Conservation (phyloP, 2,329 filamentous ascomycete species). For the Penicillium crustosum region DNA sequence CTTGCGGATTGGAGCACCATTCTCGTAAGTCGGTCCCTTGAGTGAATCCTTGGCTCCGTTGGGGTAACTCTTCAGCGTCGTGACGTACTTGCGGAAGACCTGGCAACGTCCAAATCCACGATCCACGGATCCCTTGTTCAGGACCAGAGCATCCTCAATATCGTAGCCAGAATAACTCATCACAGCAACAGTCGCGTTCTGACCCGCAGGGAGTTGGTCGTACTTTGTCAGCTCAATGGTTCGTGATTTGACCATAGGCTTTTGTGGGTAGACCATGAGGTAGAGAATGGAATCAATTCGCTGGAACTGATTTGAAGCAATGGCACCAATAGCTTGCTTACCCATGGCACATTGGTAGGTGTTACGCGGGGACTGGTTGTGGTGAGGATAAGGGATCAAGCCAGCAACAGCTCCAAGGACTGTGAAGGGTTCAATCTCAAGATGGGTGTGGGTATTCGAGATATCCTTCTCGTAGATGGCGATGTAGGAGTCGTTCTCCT, state of each 20-base stretch:
- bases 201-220: slow-evolving; percentile 92
- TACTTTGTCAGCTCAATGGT: slow-evolving; percentile 97
- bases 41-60: slow-evolving; percentile 69
- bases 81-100: slow-evolving; percentile 92
- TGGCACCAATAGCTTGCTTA: slow-evolving; percentile 98
- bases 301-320: slow-evolving; percentile 97
- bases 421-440: slow-evolving; percentile 98
- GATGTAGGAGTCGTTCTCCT: slow-evolving; percentile 95
- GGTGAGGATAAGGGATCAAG: slow-evolving; percentile 94
- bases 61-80: slow-evolving; percentile 82
- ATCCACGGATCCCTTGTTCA: slow-evolving; percentile 95
- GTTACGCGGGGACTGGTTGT: slow-evolving; percentile 98
- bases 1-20: slow-evolving; percentile 62
- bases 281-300: slow-evolving; percentile 95
- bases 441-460: slow-evolving; percentile 78
- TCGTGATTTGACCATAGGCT: slow-evolving; percentile 95
- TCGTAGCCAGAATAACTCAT: slow-evolving; percentile 99
- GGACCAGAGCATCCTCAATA: slow-evolving; percentile 94
- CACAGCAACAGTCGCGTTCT: slow-evolving; percentile 95
- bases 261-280: slow-evolving; percentile 94
- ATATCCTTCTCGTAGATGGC: slow-evolving; percentile 86
- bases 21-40: slow-evolving; percentile 63
- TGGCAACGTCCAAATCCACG: slow-evolving; percentile 95
- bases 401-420: slow-evolving; percentile 93
- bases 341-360: slow-evolving; percentile 99